A percentile compares a stretch with the other conserved stretches of the same genome.
Conservation (phyloP, 2,329 filamentous ascomycete species). For the Davidsoniella neocaledoniae region DNA sequence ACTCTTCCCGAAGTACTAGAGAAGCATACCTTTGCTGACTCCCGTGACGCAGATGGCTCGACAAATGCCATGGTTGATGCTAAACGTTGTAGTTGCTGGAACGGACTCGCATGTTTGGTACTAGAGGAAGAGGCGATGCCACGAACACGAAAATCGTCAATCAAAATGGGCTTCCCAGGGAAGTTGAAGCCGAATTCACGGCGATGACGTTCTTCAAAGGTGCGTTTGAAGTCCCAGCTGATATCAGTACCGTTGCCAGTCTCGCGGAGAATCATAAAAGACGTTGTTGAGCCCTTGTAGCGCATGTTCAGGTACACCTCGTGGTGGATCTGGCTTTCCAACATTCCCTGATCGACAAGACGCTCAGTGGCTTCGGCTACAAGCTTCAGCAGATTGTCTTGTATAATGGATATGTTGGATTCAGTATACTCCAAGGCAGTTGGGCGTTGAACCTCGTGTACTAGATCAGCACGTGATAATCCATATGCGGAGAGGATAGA, state of each 20-base stretch:
- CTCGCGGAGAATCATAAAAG: conserved; percentile 75
- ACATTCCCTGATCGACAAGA: conserved; percentile 64
- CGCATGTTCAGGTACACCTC: conserved; percentile 92
- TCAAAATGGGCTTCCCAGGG: conserved; percentile 66
- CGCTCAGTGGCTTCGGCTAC: conserved; percentile 55
- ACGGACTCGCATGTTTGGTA: conserved; percentile 55
- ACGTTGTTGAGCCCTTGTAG: conserved; percentile 79
- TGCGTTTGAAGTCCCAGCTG: conserved; percentile 67
- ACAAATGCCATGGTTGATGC: background rate
- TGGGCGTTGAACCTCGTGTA: conserved; percentile 76
- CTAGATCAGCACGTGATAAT: conserved; percentile 84
- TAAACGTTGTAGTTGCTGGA: conserved; percentile 55
- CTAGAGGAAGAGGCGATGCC: conserved; percentile 45
- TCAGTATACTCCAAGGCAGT: conserved; percentile 40
- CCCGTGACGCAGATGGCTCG: conserved; percentile 38
- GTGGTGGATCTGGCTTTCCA: conserved; percentile 56
- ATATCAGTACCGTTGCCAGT: conserved; percentile 39
- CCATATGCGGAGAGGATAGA: conserved; percentile 82
- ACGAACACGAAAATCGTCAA: conserved; percentile 76
- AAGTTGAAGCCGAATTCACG: conserved; percentile 90
- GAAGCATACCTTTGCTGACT: conserved; percentile 61
- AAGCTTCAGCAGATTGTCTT: conserved; percentile 59
- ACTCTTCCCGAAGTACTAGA: conserved; percentile 40
- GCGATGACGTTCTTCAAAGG: conserved; percentile 73
- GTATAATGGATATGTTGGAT: conserved; percentile 43